These are phyloP conservation scores for Gilbertella persicaria DNA, from an alignment of 371 early-diverging fungal species.

Conservation along the genomic window DNA sequence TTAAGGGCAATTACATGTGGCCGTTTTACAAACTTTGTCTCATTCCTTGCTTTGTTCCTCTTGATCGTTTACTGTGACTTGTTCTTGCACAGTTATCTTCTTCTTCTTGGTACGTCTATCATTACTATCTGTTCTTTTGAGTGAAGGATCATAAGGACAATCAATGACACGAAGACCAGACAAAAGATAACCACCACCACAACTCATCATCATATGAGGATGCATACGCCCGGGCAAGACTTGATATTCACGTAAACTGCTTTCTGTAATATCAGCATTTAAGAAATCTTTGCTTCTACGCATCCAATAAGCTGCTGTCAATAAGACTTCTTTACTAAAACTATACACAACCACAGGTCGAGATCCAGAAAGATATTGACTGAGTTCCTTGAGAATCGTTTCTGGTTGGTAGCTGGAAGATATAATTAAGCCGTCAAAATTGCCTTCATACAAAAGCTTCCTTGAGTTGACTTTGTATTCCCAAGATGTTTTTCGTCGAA, in stretches of 20 bases:
- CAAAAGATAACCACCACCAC: conserved; percentile 85
- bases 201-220: conserved; percentile 90
- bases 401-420: conserved; percentile 75
- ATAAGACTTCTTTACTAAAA: conserved; percentile 78
- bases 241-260: conserved; percentile 88
- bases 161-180: conserved; percentile 69
- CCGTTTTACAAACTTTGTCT: too few species aligned
- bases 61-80: too few species aligned
- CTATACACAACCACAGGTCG: conserved; percentile 86
- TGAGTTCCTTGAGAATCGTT: conserved; percentile 68
- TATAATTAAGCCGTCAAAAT: conserved; percentile 78
- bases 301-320: conserved; percentile 72
- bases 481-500: conserved; percentile 34
- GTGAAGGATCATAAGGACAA: conserved; percentile 35
- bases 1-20: too few species aligned
- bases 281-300: conserved; percentile 69
- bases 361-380: conserved; percentile 75
- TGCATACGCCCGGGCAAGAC: conserved; percentile 90
- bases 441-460: conserved; percentile 47
- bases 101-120: conserved; percentile 12
- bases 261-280: conserved; percentile 84
- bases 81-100: too few species aligned
- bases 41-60: too few species aligned
- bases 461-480: conserved; percentile 32
- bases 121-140: conserved; percentile 18